Conservation (phyloP, 768 basidiomycete genomes). For the Tulasnella sp. region DNA sequence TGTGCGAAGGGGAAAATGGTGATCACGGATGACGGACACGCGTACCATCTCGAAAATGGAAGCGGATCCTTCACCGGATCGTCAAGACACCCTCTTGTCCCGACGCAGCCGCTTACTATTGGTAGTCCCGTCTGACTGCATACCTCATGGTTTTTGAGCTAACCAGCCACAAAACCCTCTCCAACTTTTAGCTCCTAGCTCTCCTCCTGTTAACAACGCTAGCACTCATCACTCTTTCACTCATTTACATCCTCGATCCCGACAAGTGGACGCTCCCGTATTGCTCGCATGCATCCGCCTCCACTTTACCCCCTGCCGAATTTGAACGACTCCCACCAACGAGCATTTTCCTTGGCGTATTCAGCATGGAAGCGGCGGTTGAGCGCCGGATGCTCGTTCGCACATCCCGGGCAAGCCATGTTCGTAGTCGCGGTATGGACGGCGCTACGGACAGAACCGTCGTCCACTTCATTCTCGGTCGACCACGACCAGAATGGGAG, state of each 20-base stretch:
- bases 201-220: conserved; percentile 72
- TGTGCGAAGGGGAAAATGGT: background rate
- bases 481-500: conserved; percentile 31
- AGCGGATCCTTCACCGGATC: conserved; percentile 47
- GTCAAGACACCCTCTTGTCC: conserved; percentile 69
- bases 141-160: background rate
- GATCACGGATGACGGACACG: conserved; percentile 9
- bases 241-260: conserved; percentile 90
- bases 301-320: conserved; percentile 60
- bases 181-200: conserved; percentile 41
- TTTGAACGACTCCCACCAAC: conserved; percentile 46
- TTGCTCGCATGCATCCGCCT: conserved; percentile 59
- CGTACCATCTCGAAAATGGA: conserved; percentile 42
- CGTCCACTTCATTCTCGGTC: conserved; percentile 37
- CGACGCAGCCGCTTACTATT: conserved; percentile 71
- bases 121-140: conserved; percentile 38
- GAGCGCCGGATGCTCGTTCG: conserved; percentile 38
- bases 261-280: conserved; percentile 93
- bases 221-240: conserved; percentile 69
- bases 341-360: conserved; percentile 38
- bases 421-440: conserved; percentile 28
- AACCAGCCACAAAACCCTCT: background rate
- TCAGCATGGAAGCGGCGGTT: conserved; percentile 34
- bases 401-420: conserved; percentile 34
- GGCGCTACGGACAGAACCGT: conserved; percentile 30